A percentile compares a stretch with the other conserved stretches of the same genome.
Evolutionary conservation across 805 yeast species (phyloP).

Genomic region (Cyberlindnera lachancei): DNA sequence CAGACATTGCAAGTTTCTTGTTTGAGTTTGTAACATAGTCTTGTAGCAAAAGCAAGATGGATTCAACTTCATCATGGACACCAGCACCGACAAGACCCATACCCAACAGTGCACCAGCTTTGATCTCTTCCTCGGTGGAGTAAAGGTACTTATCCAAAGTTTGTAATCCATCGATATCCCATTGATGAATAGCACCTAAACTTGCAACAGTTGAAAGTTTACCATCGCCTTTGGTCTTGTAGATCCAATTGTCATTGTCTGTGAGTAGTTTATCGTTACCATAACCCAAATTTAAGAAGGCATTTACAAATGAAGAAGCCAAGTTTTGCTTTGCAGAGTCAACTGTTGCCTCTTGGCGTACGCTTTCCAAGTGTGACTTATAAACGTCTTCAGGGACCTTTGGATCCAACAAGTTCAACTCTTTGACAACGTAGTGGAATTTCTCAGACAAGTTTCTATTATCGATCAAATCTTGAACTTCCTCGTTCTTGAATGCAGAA

Average conservation of each 20-base stretch:
- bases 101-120: constrained; percentile 95
- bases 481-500: constrained; percentile 65
- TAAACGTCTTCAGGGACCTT: constrained; percentile 93
- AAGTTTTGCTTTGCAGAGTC: constrained; percentile 94
- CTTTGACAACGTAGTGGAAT: constrained; percentile 73
- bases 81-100: constrained; percentile 89
- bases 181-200: constrained; percentile 80
- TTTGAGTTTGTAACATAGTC: constrained; percentile 70
- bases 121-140: constrained; percentile 76
- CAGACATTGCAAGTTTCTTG: constrained; percentile 61
- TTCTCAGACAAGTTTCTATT: constrained; percentile 74
- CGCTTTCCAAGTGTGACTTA: constrained; percentile 79
- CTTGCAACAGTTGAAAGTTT: constrained; percentile 90
- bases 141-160: constrained; percentile 82
- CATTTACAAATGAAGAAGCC: constrained; percentile 91
- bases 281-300: constrained; percentile 86
- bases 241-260: constrained; percentile 81
- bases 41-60: constrained; percentile 78
- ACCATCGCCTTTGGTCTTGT: constrained; percentile 85
- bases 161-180: constrained; percentile 93
- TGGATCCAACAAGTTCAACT: constrained; percentile 81
- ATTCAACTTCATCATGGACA: constrained; percentile 93
- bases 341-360: constrained; percentile 47
- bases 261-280: constrained; percentile 77
- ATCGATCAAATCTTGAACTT: constrained; percentile 77